Evolutionary conservation across 2,329 filamentous ascomycete genomes (phyloP), one percentile per base, ranked within the genome.

Genomic region (Hortaea sp.): DNA sequence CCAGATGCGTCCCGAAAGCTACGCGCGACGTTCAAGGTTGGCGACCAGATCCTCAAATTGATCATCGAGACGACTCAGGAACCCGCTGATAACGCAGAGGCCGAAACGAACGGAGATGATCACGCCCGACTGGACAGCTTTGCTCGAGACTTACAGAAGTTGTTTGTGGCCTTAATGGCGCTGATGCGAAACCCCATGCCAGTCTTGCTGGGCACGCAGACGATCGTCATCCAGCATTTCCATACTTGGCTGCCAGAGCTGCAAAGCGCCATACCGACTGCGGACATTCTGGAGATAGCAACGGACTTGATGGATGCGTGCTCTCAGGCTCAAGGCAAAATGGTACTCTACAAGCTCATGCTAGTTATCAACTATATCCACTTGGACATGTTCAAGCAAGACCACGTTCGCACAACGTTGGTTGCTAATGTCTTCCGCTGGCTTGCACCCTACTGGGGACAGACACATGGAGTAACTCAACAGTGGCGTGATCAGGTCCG

Each of bases 221-320:
- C 92, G 0, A 72, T 98, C 42, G 82, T 94, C 2, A 88, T 97
- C 9, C 92, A 98, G 65, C 88, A 97, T 63, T 94, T 97, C 63
- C 90, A 97, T 62, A 85, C 86, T 0, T 98, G 92, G 92, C 72
- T 98, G n/a, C 90, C 92, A 0, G 90, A 97, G 62, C 78, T 98
- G 7, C 75, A 79, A 0, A 80, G 82, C 1, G 74, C 92, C 34
- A 75, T 97, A 60, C 78, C 77, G 4, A 81, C 83, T 0, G 84
- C 88, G 57, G 90, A 97, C 63, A 90, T 95, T 40, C 71, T 95
- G 44, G 84, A 94, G 58, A 84, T 95, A 52, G 88, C 89, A 37
- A 86, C 94, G 51, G 87, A 90, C 66, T 94, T 97, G 60, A 84
- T 97, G 71, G 88, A 95, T 61, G 88, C 92, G 1, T 95, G 89